Base-by-base conservation (phyloP, 352 stramenopile genomes). In the Globisporangium cystogenes region DNA sequence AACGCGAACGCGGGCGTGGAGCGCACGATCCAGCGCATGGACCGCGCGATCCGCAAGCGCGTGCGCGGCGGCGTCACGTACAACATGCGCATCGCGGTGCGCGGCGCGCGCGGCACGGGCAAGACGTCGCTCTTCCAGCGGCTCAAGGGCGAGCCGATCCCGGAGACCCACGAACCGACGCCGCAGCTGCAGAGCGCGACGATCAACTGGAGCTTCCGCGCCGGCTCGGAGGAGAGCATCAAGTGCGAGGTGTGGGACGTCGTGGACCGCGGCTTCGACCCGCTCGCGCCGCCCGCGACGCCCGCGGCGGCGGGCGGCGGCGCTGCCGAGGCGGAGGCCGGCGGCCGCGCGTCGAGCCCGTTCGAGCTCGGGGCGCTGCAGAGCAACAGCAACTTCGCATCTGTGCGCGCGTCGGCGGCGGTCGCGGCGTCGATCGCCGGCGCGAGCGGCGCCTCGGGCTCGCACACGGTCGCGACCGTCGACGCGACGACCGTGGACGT, bases 221-320 rank as follows among this genome's bases (percentile, higher is more conserved):
- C 66, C 11, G 72, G 75, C 39, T 65, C 72, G 4, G 82, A 95
- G 49, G 85, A 96, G 41, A 90, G 70, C 41, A 77, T 96, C 48
- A 91, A 94, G 60, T 94, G 92, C 63, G 89, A 97, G 51, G 80
- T 96, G 12, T 95, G 89, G 87, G 87, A 96, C 53, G 85, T 96
- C n/a, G 86, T 95, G 6, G 87, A 96, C 64, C 58, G 68, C n/a
- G 84, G 77, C 24, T 86, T 93, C 37, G 44, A 65, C 14, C 53
- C 68, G 18, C 53, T 51, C 1, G 47, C 67, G 6, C 11, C 43
- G 43, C 16, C 10, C 3, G 39, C 39, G 16, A 44, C 26, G 26
- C 26, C 16, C 16, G 18, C 18, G 36, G 16, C 5, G 36, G 12
- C 6, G 36, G 39, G 7, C 15, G 53, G 72, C 4, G 62, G 48